Evolutionary conservation across 2,329 filamentous ascomycete genomes (phyloP).

Genomic region (Colletotrichum cereale): DNA sequence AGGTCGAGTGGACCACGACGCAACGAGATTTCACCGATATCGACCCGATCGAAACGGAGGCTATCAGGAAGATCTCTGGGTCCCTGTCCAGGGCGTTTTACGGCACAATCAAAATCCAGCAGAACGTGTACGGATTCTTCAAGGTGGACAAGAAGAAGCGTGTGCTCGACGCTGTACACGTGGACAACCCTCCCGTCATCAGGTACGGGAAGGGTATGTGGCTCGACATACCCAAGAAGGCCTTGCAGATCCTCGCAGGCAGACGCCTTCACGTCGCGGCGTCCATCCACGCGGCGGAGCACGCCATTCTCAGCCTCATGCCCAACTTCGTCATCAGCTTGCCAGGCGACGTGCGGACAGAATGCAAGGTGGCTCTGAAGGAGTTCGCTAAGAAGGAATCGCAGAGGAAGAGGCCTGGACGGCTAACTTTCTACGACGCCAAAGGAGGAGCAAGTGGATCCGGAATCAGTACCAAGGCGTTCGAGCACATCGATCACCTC

Average conservation of each 20-base stretch:
- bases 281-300: slow-evolving; percentile 94
- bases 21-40: slow-evolving; percentile 96
- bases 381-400: slow-evolving; percentile 82
- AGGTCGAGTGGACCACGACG: slow-evolving; percentile 94
- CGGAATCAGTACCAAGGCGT: slow-evolving; percentile 92
- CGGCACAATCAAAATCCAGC: slow-evolving; percentile 86
- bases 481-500: slow-evolving; percentile 88
- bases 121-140: slow-evolving; percentile 96
- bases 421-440: slow-evolving; percentile 94
- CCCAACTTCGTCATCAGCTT: slow-evolving; percentile 92
- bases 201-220: slow-evolving; percentile 91
- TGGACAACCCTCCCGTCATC: slow-evolving; percentile 93
- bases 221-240: slow-evolving; percentile 87
- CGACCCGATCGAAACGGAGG: slow-evolving; percentile 92
- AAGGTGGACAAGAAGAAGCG: slow-evolving; percentile 90
- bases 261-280: slow-evolving; percentile 84
- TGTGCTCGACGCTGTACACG: slow-evolving; percentile 90
- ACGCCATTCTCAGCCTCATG: slow-evolving; percentile 87
- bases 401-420: slow-evolving; percentile 83
- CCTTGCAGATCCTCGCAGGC: slow-evolving; percentile 82
- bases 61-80: slow-evolving; percentile 77
- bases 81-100: slow-evolving; percentile 82
- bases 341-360: slow-evolving; percentile 92
- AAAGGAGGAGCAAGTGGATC: slow-evolving; percentile 88
- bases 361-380: slow-evolving; percentile 91